Evolutionary conservation across 352 stramenopile genomes (phyloP).

Genomic region (Phytopythium oedochilum): DNA sequence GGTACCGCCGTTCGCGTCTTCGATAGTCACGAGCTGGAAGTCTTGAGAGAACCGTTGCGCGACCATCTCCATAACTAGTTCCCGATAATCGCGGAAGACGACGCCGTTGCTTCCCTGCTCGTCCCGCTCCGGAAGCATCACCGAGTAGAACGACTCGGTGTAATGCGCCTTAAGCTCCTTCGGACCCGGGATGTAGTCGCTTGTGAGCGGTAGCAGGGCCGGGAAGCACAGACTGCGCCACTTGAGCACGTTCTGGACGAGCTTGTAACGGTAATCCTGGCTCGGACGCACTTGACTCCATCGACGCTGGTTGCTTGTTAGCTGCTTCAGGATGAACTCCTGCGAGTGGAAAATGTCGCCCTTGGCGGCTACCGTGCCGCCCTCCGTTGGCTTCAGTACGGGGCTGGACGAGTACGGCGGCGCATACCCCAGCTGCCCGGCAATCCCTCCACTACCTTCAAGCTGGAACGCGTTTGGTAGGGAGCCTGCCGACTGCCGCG

Average conservation of each 20-base stretch:
- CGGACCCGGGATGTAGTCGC: constrained; percentile 80
- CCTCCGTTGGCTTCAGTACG: constrained; percentile 41
- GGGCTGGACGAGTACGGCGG: constrained; percentile 53
- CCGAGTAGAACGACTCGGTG: constrained; percentile 82
- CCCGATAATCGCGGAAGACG: constrained; percentile 66
- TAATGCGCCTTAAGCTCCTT: constrained; percentile 83
- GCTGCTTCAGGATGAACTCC: constrained; percentile 68
- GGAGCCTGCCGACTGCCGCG: constrained; percentile 43
- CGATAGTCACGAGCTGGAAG: constrained; percentile 81
- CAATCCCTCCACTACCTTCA: constrained; percentile 20
- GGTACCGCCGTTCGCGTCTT: constrained; percentile 27
- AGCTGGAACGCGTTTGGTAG: constrained; percentile 61
- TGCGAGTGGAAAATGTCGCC: constrained; percentile 76
- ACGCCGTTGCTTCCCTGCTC: constrained; percentile 47
- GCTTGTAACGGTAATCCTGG: constrained; percentile 53
- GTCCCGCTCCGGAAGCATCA: constrained; percentile 69
- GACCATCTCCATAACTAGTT: constrained; percentile 85
- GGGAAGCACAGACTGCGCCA: constrained; percentile 97
- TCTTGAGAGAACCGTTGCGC: constrained; percentile 79
- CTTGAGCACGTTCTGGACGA: constrained; percentile 89
- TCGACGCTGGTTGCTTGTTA: constrained; percentile 92
- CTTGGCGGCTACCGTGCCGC: constrained; percentile 22
- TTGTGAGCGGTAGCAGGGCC: constrained; percentile 91
- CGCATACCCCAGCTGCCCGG: neutral
- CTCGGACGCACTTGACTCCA: constrained; percentile 94